Conservation (phyloP, 1,139 yeast species). For the Yamadazyma membranifaciens region DNA sequence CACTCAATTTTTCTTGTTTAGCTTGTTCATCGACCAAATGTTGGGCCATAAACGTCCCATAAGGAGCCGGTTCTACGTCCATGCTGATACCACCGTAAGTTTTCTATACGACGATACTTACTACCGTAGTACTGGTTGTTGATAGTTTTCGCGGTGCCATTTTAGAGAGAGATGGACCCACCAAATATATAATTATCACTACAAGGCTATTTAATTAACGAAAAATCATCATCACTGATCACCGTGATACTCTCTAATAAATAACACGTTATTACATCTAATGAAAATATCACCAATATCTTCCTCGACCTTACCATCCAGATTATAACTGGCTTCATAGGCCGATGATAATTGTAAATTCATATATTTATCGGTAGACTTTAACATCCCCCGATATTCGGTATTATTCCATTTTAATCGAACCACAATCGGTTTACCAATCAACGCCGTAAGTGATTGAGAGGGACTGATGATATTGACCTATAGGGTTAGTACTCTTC, state of each 20-base stretch:
- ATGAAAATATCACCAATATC: slow-evolving; percentile 79
- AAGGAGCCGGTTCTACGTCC: slow-evolving; percentile 34
- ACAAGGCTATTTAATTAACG: not conserved
- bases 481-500: slow-evolving; percentile 4
- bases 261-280: slow-evolving; percentile 77
- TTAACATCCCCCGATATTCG: slow-evolving; percentile 80
- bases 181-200: not conserved
- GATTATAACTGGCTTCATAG: slow-evolving; percentile 55
- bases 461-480: slow-evolving; percentile 4
- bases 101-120: no score
- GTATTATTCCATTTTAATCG: slow-evolving; percentile 89
- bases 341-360: slow-evolving; percentile 77
- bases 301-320: slow-evolving; percentile 45
- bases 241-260: slow-evolving; percentile 44
- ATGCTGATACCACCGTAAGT: not conserved
- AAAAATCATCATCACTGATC: not conserved
- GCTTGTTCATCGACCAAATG: slow-evolving; percentile 40
- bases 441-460: slow-evolving; percentile 66
- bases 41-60: slow-evolving; percentile 44
- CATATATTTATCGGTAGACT: slow-evolving; percentile 91
- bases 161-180: not conserved
- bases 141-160: not conserved
- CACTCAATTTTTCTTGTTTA: slow-evolving; percentile 28
- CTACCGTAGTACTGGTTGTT: no score
- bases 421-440: slow-evolving; percentile 73